A percentile compares a stretch with the other conserved stretches of the same genome.
These are phyloP conservation scores for Fusarium begoniae DNA, from an alignment of 2,329 filamentous ascomycete species.

Conservation along the genomic window DNA sequence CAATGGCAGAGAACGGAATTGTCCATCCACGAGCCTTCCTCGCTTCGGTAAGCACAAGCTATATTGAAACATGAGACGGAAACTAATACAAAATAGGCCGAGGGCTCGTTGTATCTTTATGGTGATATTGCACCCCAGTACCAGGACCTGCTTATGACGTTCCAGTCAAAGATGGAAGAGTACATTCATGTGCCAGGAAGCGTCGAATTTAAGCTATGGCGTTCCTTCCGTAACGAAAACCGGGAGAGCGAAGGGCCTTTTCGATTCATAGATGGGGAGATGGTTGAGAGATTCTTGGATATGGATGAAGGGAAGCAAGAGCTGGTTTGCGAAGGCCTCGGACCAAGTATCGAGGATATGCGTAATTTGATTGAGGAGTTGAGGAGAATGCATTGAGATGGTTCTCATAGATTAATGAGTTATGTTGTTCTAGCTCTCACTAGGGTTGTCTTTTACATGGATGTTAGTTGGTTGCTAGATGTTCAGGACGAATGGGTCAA, in stretches of 20 bases:
- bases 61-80: neutral
- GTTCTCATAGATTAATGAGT: neutral
- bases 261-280: constrained; percentile 90
- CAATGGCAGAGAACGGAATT: constrained; percentile 69
- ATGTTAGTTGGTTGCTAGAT: neutral
- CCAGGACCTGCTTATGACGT: constrained; percentile 81
- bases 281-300: constrained; percentile 86
- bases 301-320: constrained; percentile 67
- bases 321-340: constrained; percentile 63
- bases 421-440: neutral
- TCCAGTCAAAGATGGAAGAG: constrained; percentile 77
- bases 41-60: constrained; percentile 73
- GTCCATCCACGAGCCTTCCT: constrained; percentile 87
- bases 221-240: constrained; percentile 81
- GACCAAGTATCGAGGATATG: constrained; percentile 69
- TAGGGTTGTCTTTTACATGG: neutral
- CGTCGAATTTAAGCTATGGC: constrained; percentile 79
- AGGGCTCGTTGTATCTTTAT: constrained; percentile 91
- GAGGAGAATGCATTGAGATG: constrained; percentile 65
- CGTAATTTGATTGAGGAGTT: constrained; percentile 70
- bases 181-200: constrained; percentile 75
- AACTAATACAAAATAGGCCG: constrained; percentile 65
- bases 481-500: constrained; percentile 39
- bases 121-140: constrained; percentile 77
- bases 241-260: constrained; percentile 80